phyloP scores from a whole-genome alignment of 306 rosid species.

The Begonia peltatifolia region DNA sequence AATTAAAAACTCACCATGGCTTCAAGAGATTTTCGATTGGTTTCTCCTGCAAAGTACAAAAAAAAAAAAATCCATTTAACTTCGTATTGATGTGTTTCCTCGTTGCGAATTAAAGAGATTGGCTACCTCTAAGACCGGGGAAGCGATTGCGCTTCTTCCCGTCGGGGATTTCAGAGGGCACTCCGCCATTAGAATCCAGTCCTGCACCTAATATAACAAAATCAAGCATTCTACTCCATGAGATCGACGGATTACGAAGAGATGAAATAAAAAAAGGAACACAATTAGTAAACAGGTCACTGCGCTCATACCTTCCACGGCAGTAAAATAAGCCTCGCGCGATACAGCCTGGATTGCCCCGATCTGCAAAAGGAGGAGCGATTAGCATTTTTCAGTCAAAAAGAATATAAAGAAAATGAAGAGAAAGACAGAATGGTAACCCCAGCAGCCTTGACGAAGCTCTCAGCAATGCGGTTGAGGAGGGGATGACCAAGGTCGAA shows the following conservation, averaged over 20 bases:
- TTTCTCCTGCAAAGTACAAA: conserved; percentile 40
- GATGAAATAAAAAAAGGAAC: not conserved
- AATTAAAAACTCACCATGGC: conserved; percentile 46
- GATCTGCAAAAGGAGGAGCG: conserved; percentile 24
- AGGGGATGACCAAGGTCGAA: conserved; percentile 91
- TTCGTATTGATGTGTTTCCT: not conserved
- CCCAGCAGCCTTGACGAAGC: conserved; percentile 77
- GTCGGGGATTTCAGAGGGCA: conserved; percentile 28
- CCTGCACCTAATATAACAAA: conserved; percentile 19
- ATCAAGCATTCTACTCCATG: not conserved
- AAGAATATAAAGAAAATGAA: not conserved
- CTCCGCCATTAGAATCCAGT: conserved; percentile 22
- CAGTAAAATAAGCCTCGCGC: conserved; percentile 68
- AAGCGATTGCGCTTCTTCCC: conserved; percentile 29
- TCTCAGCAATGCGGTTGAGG: conserved; percentile 65
- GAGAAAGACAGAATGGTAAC: conserved; percentile 9
- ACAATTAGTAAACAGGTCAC: not conserved
- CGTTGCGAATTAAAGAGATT: not conserved
- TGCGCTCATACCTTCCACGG: conserved; percentile 34
- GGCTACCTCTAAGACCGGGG: conserved; percentile 44
- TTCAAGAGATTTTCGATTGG: conserved; percentile 58
- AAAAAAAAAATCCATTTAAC: not conserved
- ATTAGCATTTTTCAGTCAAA: not conserved
- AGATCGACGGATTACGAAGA: not conserved
- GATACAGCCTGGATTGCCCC: conserved; percentile 80